phyloP scores from a whole-genome alignment of 192 early-diverging fungal species.

The Rhizoclosmatium globosum region DNA sequence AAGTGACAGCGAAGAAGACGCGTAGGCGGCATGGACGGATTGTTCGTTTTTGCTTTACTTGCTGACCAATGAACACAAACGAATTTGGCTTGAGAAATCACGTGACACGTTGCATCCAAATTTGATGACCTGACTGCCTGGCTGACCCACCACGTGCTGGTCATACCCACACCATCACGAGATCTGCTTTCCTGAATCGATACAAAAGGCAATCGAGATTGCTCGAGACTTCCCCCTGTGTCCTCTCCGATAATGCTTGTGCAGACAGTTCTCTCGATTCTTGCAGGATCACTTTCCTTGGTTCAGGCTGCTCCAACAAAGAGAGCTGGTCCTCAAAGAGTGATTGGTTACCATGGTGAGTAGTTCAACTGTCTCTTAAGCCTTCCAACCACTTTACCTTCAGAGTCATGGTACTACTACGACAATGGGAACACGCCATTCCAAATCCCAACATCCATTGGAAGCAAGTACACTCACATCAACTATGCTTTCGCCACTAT shows the following conservation, averaged over 20 bases:
- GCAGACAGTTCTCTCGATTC: neutral
- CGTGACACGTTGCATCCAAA: too few species aligned
- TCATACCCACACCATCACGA: too few species aligned
- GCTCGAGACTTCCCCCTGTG: too few species aligned
- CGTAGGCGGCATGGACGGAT: too few species aligned
- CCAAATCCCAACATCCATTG: neutral
- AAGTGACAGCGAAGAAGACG: too few species aligned
- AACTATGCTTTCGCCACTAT: conserved; percentile 72
- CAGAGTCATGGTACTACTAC: conserved; percentile 28
- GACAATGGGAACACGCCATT: conserved; percentile 20
- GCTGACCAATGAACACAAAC: too few species aligned
- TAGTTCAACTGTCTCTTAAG: neutral
- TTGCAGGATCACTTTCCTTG: neutral
- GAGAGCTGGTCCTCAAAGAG: neutral
- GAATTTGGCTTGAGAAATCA: too few species aligned
- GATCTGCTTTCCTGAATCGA: too few species aligned
- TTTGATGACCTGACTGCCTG: too few species aligned
- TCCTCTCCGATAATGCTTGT: neutral
- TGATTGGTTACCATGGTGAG: conserved; percentile 19
- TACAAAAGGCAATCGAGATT: too few species aligned
- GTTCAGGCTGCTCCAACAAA: neutral
- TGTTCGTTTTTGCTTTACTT: too few species aligned
- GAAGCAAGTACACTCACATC: conserved; percentile 71
- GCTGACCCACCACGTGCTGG: too few species aligned
- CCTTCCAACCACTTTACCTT: neutral